Evolutionary conservation across 1,139 yeast species (phyloP).

Genomic region (Debaryomycetaceae sp.): DNA sequence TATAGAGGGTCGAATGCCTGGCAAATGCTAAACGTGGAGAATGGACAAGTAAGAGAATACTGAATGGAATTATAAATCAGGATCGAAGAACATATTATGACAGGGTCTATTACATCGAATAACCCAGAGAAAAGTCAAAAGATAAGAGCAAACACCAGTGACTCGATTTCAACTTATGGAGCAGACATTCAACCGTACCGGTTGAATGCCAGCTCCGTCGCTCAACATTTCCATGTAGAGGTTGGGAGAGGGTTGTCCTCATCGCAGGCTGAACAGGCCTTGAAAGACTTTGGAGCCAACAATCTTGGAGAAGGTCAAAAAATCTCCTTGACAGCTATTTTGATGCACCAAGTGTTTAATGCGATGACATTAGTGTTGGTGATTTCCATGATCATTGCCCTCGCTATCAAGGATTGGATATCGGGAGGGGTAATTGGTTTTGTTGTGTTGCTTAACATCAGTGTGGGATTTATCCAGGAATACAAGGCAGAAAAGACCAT

Average conservation of each 20-base stretch:
- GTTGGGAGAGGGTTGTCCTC: conserved; percentile 46
- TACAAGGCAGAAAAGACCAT: conserved; percentile 74
- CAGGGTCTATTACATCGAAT: conserved; percentile 1
- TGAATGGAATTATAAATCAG: background rate
- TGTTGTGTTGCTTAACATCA: conserved; percentile 63
- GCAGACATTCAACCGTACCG: conserved; percentile 25
- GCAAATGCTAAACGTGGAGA: background rate
- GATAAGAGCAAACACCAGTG: conserved; percentile 12
- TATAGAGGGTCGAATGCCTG: background rate
- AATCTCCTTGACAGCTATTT: conserved; percentile 54
- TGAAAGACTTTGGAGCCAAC: conserved; percentile 50
- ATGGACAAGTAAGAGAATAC: background rate
- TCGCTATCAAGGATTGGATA: conserved; percentile 76
- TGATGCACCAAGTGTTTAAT: conserved; percentile 69
- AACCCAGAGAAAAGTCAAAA: conserved; percentile 10
- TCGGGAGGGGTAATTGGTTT: conserved; percentile 80
- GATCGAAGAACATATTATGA: background rate
- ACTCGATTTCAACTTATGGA: conserved; percentile 7
- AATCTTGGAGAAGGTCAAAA: conserved; percentile 58
- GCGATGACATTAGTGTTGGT: conserved; percentile 78
- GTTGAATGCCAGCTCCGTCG: conserved; percentile 30
- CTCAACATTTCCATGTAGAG: conserved; percentile 35
- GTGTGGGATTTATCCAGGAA: conserved; percentile 71
- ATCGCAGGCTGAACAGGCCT: conserved; percentile 25
- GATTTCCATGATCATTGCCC: conserved; percentile 71